These are phyloP conservation scores for Dictyostelium intermedium DNA, from an alignment of 78 protist species.

Conservation along the genomic window DNA sequence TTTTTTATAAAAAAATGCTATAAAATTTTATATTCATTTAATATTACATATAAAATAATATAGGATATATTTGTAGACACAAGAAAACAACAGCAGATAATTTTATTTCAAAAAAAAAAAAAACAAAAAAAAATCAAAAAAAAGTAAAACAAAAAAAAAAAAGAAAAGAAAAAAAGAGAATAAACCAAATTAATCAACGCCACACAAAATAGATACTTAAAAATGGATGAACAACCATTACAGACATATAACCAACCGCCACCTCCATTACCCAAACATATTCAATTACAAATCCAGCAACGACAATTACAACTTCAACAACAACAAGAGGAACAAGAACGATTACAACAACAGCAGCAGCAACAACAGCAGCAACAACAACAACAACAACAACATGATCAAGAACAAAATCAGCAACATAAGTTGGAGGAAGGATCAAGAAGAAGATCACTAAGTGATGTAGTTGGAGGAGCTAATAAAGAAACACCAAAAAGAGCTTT, in stretches of 20 bases:
- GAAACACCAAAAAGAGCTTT: slow-evolving; percentile 54
- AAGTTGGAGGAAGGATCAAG: neutral
- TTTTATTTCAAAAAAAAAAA: neutral
- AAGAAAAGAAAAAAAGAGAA: too few species aligned
- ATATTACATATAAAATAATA: neutral
- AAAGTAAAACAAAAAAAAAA: neutral
- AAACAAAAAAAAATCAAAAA: neutral
- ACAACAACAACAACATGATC: neutral
- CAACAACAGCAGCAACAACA: neutral
- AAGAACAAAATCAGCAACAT: neutral
- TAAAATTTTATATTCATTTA: neutral
- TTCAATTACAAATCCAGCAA: neutral
- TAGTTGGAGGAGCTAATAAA: neutral
- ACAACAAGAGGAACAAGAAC: neutral
- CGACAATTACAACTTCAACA: neutral
- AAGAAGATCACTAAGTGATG: slow-evolving; percentile 10
- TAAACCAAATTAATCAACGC: neutral
- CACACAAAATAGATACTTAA: neutral
- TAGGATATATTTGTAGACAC: neutral
- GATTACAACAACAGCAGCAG: neutral
- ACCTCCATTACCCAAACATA: neutral
- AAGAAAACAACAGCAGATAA: neutral
- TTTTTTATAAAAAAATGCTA: neutral
- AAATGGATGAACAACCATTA: neutral
- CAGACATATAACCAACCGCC: neutral